Conservation (phyloP, 345 rosid species). For the Eucalyptus cloeziana region DNA sequence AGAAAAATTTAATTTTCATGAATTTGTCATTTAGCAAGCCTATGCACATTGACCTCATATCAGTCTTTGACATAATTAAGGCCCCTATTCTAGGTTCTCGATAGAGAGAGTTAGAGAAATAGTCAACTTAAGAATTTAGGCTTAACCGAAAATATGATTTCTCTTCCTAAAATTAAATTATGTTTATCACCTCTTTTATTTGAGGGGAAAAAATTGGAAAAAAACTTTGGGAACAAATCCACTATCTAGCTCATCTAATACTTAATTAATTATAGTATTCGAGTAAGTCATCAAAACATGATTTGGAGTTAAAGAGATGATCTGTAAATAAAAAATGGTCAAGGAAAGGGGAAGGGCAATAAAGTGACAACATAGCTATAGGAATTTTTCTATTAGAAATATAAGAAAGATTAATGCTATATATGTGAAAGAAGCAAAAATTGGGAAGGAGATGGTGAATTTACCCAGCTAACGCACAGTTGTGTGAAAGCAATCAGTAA, state of each 20-base stretch:
- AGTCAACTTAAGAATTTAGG: background rate
- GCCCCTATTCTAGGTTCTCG: background rate
- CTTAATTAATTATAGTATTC: background rate
- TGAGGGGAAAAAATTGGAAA: background rate
- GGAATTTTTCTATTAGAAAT: background rate
- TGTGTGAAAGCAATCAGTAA: background rate
- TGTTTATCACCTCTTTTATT: background rate
- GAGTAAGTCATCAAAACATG: background rate
- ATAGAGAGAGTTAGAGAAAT: background rate
- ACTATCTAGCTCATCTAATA: background rate
- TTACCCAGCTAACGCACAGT: background rate
- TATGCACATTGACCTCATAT: background rate
- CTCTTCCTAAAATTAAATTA: background rate
- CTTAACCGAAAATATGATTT: background rate
- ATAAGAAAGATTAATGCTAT: background rate
- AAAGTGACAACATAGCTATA: background rate
- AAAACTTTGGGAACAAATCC: background rate
- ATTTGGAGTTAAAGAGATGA: background rate
- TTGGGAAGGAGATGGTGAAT: background rate
- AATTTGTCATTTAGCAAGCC: background rate
- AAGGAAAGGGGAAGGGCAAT: background rate
- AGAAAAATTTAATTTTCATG: background rate
- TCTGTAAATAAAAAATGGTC: background rate
- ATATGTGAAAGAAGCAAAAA: background rate
- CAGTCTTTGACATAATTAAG: background rate